Base-by-base conservation (phyloP, 2,329 filamentous ascomycete species). In the Helotiales sp. region DNA sequence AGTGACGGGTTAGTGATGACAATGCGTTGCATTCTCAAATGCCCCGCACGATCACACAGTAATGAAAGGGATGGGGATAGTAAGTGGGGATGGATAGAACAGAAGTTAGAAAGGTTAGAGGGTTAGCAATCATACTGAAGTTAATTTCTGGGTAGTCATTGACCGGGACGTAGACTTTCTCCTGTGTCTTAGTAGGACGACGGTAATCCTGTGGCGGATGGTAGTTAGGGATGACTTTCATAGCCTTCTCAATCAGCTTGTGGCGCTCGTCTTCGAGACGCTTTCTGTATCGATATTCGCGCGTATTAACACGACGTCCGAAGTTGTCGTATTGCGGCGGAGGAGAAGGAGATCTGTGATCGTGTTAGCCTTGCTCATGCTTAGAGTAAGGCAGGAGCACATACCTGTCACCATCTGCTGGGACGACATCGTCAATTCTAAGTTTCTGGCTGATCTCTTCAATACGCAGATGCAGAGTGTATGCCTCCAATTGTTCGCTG, bases 91-190 rank as follows among this genome's bases (percentile, higher is more conserved):
- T 77, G 78, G 20, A 70, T 70, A 67, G 71, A 77, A 73, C 47
- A 76, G 78, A 77, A 78, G 82, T 91, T 90, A 91, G 89, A 87
- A 86, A 81, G 85, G 89, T 92, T 91, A 90, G 89, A 93, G 93
- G 93, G 93, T 97, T 97, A 97, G 94, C 91, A 94, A 96, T 95
- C 95, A 95, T 97, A 99, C 96, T 99, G 93, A 99, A 99, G 91
- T 99, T 99, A 90, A 99, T 98, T 83, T 99, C 96, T 87, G 96
- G 96, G 82, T 99, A 99, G 83, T 99, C 96, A 89, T 99, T 99
- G 85, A 99, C 96, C 80, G 96, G 96, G 81, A 99, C 96, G 81
- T 99, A 99, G 91, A 99, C 96, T 87, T 99, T 99, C 87, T 99
- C 96, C 84, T 99, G 96, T 79, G 96, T 99, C 91, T 99, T 99